Base-by-base conservation (phyloP, 1,284 basidiomycete species). In the Ustanciosporium gigantosporum region DNA sequence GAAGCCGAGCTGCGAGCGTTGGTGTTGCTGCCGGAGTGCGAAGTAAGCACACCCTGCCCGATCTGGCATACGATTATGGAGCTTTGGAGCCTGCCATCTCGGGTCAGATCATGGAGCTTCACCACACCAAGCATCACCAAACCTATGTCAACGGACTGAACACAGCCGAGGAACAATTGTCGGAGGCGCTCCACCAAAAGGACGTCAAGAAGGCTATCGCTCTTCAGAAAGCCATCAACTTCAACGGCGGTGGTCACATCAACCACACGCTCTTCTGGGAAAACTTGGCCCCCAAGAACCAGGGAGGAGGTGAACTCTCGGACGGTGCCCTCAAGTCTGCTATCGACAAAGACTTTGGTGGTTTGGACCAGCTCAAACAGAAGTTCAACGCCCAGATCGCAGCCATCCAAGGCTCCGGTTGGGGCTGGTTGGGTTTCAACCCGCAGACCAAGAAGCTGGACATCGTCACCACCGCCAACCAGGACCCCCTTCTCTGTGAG, bases 221-320 rank as follows among this genome's bases (percentile, higher is more conserved):
- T 3, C 37, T 60, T 5, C 68, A 70, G 50, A 68, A 65, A 41
- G 72, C 70, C 3, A 58, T 77, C 64, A 76, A 74, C 45, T 77
- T 77, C 46, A 77, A 77, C 64, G 75, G 75, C 22, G 75, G 75
- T 36, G 72, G 73, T n/a, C 68, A 73, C 60, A 66, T 77, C 55
- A 77, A 77, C 70, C 75, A 77, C 66, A 59, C 75, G 21, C 57
- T 77, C 14, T 77, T 77, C 61, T 77, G 75, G 75, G 51, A 65
- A 48, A 77, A 77, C 58, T 57, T 77, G 2, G 73, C 74, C 3
- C 75, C 75, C 3, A 17, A 32, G 22, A 67, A 59, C 35, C n/a
- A 69, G 8, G 75, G 74, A 34, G 75, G 75, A 29, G 75, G 75
- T 32, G 55, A 73, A 46, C 62, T 74, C n/a, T 41, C 41, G 34